Evolutionary conservation across 495 filamentous ascomycete species (phyloP).

Genomic region (Pyronema omphalodes): DNA sequence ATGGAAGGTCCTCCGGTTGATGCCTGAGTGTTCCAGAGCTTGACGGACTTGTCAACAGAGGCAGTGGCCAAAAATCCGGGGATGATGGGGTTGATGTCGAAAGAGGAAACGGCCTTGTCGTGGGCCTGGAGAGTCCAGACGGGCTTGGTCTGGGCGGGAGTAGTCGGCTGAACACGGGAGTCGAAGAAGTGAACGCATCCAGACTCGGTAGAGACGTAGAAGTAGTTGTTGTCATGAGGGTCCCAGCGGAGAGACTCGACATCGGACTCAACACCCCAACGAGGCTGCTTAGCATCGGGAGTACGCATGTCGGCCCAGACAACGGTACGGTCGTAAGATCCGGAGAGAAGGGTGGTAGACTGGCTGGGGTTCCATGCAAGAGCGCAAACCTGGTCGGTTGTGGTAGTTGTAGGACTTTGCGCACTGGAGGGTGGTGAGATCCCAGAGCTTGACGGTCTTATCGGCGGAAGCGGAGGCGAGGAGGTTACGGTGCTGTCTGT

Average conservation of each 20-base stretch:
- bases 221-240: slow-evolving; percentile 75
- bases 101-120: slow-evolving; percentile 81
- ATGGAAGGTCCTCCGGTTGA: slow-evolving; percentile 47
- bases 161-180: slow-evolving; percentile 45
- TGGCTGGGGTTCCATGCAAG: slow-evolving; percentile 79
- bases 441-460: slow-evolving; percentile 94
- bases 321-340: slow-evolving; percentile 84
- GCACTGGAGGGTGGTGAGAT: slow-evolving; percentile 74
- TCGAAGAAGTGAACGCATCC: slow-evolving; percentile 83
- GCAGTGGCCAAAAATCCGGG: slow-evolving; percentile 87
- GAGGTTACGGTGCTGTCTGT: slow-evolving; percentile 80
- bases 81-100: slow-evolving; percentile 74
- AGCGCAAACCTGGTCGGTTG: slow-evolving; percentile 91
- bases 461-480: slow-evolving; percentile 94
- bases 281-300: slow-evolving; percentile 50
- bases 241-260: slow-evolving; percentile 88
- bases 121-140: slow-evolving; percentile 92
- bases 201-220: slow-evolving; percentile 86
- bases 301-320: slow-evolving; percentile 87
- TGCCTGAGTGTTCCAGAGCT: slow-evolving; percentile 85
- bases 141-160: slow-evolving; percentile 55
- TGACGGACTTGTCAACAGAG: slow-evolving; percentile 81
- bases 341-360: slow-evolving; percentile 72
- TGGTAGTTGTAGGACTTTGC: slow-evolving; percentile 84
- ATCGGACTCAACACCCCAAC: slow-evolving; percentile 86